phyloP scores from a whole-genome alignment of 345 rosid genomes.

The Citrus unshiu region DNA sequence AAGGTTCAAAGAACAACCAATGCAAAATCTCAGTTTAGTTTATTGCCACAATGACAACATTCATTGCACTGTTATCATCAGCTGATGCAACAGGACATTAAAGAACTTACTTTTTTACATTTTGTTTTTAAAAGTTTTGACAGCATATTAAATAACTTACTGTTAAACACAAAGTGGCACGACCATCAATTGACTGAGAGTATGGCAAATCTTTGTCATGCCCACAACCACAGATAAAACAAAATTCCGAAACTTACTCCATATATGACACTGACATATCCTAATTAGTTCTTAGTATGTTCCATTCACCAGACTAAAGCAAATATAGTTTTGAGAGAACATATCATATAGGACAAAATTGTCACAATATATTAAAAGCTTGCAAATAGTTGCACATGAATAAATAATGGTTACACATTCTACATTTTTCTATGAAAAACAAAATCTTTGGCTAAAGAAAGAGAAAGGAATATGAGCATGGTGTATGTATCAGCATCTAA shows the following conservation, averaged over 20 bases:
- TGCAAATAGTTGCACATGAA: neutral
- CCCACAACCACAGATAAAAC: conserved; percentile 1
- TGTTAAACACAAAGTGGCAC: neutral
- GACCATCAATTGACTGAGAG: neutral
- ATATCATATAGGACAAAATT: neutral
- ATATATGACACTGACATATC: neutral
- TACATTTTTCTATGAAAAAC: neutral
- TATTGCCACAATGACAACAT: neutral
- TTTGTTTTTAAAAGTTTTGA: too few relatives aligned
- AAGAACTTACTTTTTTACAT: too few relatives aligned
- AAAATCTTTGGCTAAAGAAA: neutral
- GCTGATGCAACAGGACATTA: neutral
- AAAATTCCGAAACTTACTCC: neutral
- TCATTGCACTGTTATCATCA: neutral
- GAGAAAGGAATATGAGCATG: neutral
- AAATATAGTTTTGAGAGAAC: neutral
- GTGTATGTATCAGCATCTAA: neutral
- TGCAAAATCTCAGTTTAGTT: neutral
- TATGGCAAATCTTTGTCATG: neutral
- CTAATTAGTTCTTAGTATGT: neutral
- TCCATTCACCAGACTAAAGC: neutral
- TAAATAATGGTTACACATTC: neutral
- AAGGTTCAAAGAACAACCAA: neutral
- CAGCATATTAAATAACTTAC: neutral
- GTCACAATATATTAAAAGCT: neutral